Evolutionary conservation across 805 yeast species (phyloP), one percentile per base, ranked within the genome.

Genomic region (Wickerhamomyces chambardii): DNA sequence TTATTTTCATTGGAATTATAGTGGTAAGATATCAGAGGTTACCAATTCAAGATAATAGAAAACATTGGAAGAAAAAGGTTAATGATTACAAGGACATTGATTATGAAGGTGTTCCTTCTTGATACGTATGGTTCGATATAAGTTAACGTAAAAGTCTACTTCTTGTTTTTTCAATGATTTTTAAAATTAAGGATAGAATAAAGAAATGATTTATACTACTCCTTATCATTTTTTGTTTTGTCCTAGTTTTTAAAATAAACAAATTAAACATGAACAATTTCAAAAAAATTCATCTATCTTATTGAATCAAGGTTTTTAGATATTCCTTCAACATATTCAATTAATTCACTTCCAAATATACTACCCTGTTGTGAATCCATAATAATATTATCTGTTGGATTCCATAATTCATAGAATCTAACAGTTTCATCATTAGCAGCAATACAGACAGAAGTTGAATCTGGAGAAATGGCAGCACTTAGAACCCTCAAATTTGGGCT

Each of bases 41-140:
- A 8, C 95, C 96, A 2, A 70, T 87, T 16, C 84, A 77, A 44
- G 73, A 72, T 36, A 82, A 80, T 50, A 66, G 84, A 44, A 77
- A 70, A 40, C 66, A 76, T 39, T 78, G 90, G 79, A 73, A 70
- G 46, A 68, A 65, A 34, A 51, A 78, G 7, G 55, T 71, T 26
- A 73, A 73, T 33, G 73, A 74, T 43, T 68, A 68, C 38, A 63
- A 77, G 24, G 73, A 74, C 42, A 59, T 74, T 33, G 92, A 83
- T 39, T 77, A 73, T 45, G 95, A 89, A 55, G 96, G 96, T 5
- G 90, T 85, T 8, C 95, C 97, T 11, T 74, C 86, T 3, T n/a
- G n/a, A n/a, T n/a, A n/a, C n/a, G n/a, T n/a, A n/a, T n/a, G n/a
- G n/a, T n/a, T n/a, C n/a, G n/a, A n/a, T n/a, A n/a, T n/a, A n/a